Percentiles rank a stretch among this genome's conserved stretches.
phyloP scores from a whole-genome alignment of 2,329 filamentous ascomycete species.

The Nannizziopsis arthrosporioides region DNA sequence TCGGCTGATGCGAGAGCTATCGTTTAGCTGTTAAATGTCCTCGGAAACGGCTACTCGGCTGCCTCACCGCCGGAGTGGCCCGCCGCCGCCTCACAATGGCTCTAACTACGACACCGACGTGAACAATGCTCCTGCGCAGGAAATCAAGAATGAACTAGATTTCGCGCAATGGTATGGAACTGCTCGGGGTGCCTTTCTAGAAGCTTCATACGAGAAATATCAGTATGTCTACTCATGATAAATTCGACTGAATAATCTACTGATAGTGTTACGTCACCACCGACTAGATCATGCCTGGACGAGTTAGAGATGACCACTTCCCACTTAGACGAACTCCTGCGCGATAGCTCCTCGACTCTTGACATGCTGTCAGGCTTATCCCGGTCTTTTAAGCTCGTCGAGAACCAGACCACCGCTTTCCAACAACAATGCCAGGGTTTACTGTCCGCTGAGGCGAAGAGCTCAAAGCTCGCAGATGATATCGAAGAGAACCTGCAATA shows the following conservation, averaged over 20 bases:
- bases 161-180: conserved; percentile 48
- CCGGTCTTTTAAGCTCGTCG: conserved; percentile 75
- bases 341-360: conserved; percentile 65
- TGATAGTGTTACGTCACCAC: too few species aligned
- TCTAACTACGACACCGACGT: neutral
- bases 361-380: conserved; percentile 66
- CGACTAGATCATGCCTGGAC: conserved; percentile 63
- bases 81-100: neutral
- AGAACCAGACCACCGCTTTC: conserved; percentile 84
- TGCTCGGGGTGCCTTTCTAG: conserved; percentile 56
- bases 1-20: neutral
- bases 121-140: conserved; percentile 1
- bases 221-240: conserved; percentile 47
- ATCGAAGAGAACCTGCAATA: conserved; percentile 86
- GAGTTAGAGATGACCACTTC: conserved; percentile 69
- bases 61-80: neutral
- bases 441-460: conserved; percentile 64
- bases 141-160: conserved; percentile 47
- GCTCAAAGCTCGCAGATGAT: conserved; percentile 68
- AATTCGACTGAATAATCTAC: too few species aligned
- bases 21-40: neutral
- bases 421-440: conserved; percentile 84
- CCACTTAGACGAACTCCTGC: conserved; percentile 67
- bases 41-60: neutral
- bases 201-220: conserved; percentile 77